Percentiles rank a stretch among this genome's conserved stretches.
Evolutionary conservation across 2,329 filamentous ascomycete genomes (phyloP).

Genomic region (Scytalidium lignicola): DNA sequence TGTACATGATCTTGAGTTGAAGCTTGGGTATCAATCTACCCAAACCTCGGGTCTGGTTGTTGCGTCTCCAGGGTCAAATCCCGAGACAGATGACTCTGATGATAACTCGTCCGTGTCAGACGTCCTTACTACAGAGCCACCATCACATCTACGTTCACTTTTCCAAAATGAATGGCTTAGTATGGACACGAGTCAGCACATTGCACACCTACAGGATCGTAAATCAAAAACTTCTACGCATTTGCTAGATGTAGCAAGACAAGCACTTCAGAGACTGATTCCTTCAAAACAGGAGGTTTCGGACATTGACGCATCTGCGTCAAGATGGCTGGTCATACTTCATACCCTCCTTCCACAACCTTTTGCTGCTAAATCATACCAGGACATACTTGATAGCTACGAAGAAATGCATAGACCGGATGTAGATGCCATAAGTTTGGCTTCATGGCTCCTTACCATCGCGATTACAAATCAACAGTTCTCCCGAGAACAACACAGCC

Average conservation of each 20-base stretch:
- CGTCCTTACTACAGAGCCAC: constrained; percentile 15
- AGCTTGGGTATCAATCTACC: constrained; percentile 7
- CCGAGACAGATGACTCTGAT: constrained; percentile 10
- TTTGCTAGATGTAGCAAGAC: constrained; percentile 9
- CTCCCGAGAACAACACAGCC: constrained; percentile 10
- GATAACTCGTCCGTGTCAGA: constrained; percentile 8
- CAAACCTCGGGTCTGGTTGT: constrained; percentile 1
- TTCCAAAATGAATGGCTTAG: constrained; percentile 27
- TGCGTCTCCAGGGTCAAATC: constrained; percentile 1
- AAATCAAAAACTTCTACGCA: constrained; percentile 7
- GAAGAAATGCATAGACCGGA: constrained; percentile 18
- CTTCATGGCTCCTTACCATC: constrained; percentile 23
- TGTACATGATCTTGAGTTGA: constrained; percentile 13
- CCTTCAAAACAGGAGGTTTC: constrained; percentile 20
- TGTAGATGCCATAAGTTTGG: constrained; percentile 21
- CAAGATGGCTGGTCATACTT: constrained; percentile 24
- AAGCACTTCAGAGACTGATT: constrained; percentile 16
- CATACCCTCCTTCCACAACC: constrained; percentile 20
- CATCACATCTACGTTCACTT: constrained; percentile 24
- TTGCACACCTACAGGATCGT: constrained; percentile 35
- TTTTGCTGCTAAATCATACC: constrained; percentile 11
- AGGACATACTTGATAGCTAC: constrained; percentile 21
- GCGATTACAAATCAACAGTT: constrained; percentile 25
- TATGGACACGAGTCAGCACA: constrained; percentile 13
- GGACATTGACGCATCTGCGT: constrained; percentile 15